Conservation (phyloP, 2,329 filamentous ascomycete genomes). For the Diaporthe humulicola region DNA sequence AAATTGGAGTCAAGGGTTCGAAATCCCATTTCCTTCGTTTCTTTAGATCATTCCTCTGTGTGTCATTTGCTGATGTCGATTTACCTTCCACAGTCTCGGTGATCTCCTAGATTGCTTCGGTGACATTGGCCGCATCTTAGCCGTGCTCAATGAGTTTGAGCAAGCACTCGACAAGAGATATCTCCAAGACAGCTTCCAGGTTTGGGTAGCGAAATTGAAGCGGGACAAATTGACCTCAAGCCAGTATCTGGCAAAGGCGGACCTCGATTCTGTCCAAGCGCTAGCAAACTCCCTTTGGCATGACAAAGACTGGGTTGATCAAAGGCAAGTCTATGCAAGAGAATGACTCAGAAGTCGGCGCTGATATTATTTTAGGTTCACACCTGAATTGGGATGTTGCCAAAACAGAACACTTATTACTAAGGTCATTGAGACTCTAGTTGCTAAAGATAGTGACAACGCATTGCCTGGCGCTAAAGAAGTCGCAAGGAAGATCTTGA, state of each 20-base stretch:
- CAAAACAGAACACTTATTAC: not conserved
- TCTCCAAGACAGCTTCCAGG: not conserved
- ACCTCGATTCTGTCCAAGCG: not conserved
- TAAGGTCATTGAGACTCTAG: not conserved
- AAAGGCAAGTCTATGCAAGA: not conserved
- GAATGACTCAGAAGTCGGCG: too few relatives aligned
- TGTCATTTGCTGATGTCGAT: not conserved
- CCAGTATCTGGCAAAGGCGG: not conserved
- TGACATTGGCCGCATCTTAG: slow-evolving; percentile 3
- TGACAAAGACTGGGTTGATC: slow-evolving; percentile 15
- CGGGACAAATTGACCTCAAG: not conserved
- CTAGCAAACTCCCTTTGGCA: not conserved
- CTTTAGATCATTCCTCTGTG: not conserved
- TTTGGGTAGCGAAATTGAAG: not conserved
- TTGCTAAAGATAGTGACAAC: not conserved
- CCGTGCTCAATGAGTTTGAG: not conserved
- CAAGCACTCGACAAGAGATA: not conserved
- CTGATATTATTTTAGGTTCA: slow-evolving; percentile 13
- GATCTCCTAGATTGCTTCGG: not conserved
- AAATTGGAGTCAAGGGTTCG: slow-evolving; percentile 6
- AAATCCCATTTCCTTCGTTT: not conserved
- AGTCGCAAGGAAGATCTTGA: not conserved
- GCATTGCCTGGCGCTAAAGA: not conserved
- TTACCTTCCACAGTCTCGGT: not conserved
- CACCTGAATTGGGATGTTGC: not conserved